Percentiles rank a stretch among this genome's conserved stretches.
Conservation (phyloP, 2,329 filamentous ascomycete genomes). For the Epichloe baconii region DNA sequence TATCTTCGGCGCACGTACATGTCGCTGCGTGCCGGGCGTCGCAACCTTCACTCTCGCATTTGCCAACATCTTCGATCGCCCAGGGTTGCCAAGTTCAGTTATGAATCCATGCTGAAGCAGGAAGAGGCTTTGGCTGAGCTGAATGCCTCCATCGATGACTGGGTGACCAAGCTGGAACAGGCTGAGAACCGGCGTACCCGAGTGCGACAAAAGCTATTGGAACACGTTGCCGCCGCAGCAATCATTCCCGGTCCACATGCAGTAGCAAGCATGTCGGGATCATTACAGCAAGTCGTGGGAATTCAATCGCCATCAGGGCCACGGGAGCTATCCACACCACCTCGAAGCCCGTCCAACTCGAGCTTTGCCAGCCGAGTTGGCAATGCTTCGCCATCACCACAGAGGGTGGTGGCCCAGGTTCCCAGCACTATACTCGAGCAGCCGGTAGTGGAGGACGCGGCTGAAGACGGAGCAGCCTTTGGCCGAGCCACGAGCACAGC, state of each 20-base stretch:
- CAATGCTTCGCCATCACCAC: conserved; percentile 33
- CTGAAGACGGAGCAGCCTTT: conserved; percentile 12
- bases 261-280: conserved; percentile 19
- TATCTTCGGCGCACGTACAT: conserved; percentile 67
- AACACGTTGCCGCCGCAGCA: conserved; percentile 64
- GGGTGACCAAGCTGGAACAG: conserved; percentile 66
- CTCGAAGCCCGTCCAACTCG: conserved; percentile 7
- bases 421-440: conserved; percentile 44
- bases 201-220: conserved; percentile 66
- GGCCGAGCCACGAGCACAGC: conserved; percentile 13
- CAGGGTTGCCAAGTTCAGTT: conserved; percentile 56
- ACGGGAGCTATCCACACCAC: conserved; percentile 38
- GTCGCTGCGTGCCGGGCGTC: conserved; percentile 60
- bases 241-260: conserved; percentile 27
- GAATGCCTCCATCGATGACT: conserved; percentile 67
- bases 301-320: conserved; percentile 22
- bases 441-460: conserved; percentile 30
- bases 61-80: conserved; percentile 64
- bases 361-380: conserved; percentile 17
- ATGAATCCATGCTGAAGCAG: conserved; percentile 64
- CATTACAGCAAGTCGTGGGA: conserved; percentile 29
- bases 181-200: conserved; percentile 65
- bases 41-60: conserved; percentile 64
- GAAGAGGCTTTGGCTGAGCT: conserved; percentile 68
- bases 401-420: conserved; percentile 38